A percentile compares a stretch with the other conserved stretches of the same genome.
Evolutionary conservation across 2,329 filamentous ascomycete species (phyloP).

Genomic region (Trichophyton equinum): DNA sequence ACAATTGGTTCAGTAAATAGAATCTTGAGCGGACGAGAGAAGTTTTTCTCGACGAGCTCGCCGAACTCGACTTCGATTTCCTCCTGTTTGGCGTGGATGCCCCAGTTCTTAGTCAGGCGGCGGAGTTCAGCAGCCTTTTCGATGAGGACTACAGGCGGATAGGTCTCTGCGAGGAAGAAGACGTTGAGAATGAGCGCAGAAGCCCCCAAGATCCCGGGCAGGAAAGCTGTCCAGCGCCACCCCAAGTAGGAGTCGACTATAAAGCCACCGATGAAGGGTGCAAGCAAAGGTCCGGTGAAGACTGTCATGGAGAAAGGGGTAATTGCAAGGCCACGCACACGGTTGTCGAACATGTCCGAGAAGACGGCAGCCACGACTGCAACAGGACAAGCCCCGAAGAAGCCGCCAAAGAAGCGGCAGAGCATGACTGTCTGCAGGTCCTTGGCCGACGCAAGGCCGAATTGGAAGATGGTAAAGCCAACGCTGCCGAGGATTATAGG

Average conservation of each 20-base stretch:
- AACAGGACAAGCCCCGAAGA: constrained; percentile 43
- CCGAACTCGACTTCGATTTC: constrained; percentile 42
- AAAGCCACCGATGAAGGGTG: constrained; percentile 45
- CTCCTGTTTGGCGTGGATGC: constrained; percentile 48
- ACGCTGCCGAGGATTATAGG: constrained; percentile 39
- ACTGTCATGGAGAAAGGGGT: constrained; percentile 42
- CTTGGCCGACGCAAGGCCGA: constrained; percentile 38
- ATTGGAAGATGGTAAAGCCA: constrained; percentile 40
- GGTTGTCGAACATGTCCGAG: constrained; percentile 44
- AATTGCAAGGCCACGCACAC: constrained; percentile 33
- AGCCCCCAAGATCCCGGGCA: constrained; percentile 46
- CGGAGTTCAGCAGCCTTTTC: constrained; percentile 43
- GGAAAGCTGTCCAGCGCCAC: constrained; percentile 45
- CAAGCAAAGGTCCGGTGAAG: constrained; percentile 41
- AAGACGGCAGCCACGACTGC: constrained; percentile 45
- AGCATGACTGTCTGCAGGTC: constrained; percentile 43
- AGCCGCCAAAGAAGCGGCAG: constrained; percentile 41
- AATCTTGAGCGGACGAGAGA: constrained; percentile 36
- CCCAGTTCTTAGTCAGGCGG: constrained; percentile 46
- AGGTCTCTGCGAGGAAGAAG: constrained; percentile 46
- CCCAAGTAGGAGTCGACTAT: constrained; percentile 39
- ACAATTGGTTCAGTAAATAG: constrained; percentile 35
- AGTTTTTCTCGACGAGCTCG: constrained; percentile 41
- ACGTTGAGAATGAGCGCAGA: constrained; percentile 36
- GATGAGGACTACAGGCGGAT: constrained; percentile 46